Conservation (phyloP, 164 flowering plant species). For the Vitis riparia region DNA sequence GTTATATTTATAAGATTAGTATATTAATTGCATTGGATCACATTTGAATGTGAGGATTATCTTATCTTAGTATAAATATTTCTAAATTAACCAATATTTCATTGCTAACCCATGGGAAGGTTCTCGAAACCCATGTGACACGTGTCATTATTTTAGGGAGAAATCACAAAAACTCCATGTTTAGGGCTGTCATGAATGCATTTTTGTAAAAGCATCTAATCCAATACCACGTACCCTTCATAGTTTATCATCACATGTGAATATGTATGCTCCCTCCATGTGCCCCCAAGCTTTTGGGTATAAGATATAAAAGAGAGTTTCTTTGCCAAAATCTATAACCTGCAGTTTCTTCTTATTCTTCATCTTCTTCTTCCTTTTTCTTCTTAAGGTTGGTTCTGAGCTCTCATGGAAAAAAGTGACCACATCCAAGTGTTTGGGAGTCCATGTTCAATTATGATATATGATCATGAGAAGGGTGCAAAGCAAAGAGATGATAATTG, state of each 20-base stretch:
- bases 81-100: too few species aligned
- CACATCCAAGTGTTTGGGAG: conserved; percentile 1
- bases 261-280: not conserved
- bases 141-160: not conserved
- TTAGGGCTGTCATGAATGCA: not conserved
- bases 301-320: not conserved
- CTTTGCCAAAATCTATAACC: not conserved
- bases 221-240: conserved; percentile 6
- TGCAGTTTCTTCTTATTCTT: not conserved
- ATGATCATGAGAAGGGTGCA: not conserved
- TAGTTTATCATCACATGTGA: not conserved
- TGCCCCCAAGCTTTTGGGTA: not conserved
- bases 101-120: too few species aligned
- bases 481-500: conserved; percentile 9
- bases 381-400: not conserved
- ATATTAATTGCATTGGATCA: too few species aligned
- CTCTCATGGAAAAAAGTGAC: conserved; percentile 1
- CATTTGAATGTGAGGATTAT: too few species aligned
- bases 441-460: not conserved
- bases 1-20: too few species aligned
- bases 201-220: not conserved
- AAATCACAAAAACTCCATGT: not conserved
- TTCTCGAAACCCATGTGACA: not conserved
- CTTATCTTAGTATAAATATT: too few species aligned
- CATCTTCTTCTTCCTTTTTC: not conserved